Conservation (phyloP, 2,329 filamentous ascomycete genomes). For the Alternaria sp. region DNA sequence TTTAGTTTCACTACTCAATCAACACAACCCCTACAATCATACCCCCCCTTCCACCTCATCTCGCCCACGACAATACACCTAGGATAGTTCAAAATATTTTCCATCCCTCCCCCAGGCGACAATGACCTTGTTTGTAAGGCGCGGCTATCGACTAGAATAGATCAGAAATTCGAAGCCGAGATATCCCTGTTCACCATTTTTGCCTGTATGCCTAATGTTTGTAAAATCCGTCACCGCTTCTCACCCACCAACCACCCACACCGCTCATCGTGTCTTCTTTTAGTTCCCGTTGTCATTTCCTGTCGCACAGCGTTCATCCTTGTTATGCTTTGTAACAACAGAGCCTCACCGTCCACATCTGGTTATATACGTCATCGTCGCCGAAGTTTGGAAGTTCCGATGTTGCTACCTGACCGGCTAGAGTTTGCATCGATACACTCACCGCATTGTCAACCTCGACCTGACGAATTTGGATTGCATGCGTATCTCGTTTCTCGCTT, state of each 20-base stretch:
- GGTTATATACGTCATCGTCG: background rate
- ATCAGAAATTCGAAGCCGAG: constrained; percentile 8
- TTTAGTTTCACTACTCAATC: constrained; percentile 7
- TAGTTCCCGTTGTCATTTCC: background rate
- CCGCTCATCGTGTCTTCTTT: constrained; percentile 5
- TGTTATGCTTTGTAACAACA: background rate
- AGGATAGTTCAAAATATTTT: constrained; percentile 8
- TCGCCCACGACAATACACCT: background rate
- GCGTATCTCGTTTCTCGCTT: fast-evolving
- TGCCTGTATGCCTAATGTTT: background rate
- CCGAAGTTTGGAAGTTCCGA: background rate
- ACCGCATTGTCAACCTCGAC: background rate
- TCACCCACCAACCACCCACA: background rate
- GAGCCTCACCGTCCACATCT: background rate
- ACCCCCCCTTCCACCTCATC: background rate
- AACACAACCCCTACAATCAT: background rate
- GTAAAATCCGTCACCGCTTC: background rate
- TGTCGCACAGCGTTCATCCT: background rate
- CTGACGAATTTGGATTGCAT: fast-evolving
- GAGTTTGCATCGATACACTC: background rate
- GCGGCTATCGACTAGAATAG: constrained; percentile 16
- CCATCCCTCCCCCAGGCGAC: background rate
- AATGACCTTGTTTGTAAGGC: constrained; percentile 8
- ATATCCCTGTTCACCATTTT: background rate
- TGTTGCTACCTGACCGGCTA: background rate